Evolutionary conservation across 2,329 filamentous ascomycete species (phyloP), one percentile per base, ranked within the genome.

Genomic region (Cladophialophora exuberans): DNA sequence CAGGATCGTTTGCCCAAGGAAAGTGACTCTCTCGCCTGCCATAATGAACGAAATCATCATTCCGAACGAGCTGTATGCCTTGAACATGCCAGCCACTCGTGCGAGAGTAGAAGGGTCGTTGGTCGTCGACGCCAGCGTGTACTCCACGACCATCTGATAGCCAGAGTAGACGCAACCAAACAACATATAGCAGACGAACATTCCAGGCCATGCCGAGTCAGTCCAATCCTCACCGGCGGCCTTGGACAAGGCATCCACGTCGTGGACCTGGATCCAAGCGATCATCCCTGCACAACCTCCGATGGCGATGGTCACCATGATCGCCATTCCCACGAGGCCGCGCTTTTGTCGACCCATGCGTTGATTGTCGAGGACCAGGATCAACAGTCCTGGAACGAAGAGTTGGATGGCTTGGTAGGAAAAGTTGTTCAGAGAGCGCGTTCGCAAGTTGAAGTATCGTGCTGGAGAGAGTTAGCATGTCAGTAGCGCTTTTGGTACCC

Each of bases 301-400:
- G 3, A 46, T 28, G 17, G 31, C 33, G 41, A 60, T 28, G 17
- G 30, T 44, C 11, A 41, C 36, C 6, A 56, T 54, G n/a, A 49
- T 18, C 5, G 56, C 15, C 10, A 41, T 20, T n/a, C 46, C 59
- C 6, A 59, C 30, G 10, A 59, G 7, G 0, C 43, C 56, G 15
- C 56, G 33, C 10, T 17, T 49, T 9, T 42, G 35, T 4, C 56
- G 51, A 3, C 35, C 10, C 13, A 54, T 57, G 35, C 56, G 46
- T 31, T 64, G 39, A 39, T 46, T 65, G 42, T 71, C 69, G 3
- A 66, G 63, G 3, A 69, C n/a, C 39, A 62, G 68, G 0, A 65
- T 64, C 4, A 59, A 20, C 2, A 20, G 2, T 3, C 54, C 6
- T 1, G 48, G 15, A 10, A 25, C 18, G 13, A 45, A 52, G 17